phyloP scores from a whole-genome alignment of 176 grass and related monocot species.

The Cenchrus purpureus region DNA sequence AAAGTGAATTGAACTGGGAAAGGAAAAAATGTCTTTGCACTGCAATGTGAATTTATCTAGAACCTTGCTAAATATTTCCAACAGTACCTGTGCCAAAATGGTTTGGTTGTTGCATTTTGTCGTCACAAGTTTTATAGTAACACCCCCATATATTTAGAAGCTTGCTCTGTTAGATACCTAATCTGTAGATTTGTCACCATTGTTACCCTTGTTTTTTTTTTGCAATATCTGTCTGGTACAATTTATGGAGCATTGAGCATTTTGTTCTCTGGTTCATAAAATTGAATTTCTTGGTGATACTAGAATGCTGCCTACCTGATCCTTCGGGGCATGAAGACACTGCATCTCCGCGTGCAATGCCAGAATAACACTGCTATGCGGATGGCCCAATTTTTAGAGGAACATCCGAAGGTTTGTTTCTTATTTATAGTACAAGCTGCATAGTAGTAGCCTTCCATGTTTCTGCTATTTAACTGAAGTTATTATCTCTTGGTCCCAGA shows the following conservation, averaged over 20 bases:
- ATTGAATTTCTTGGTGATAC: slow-evolving; percentile 26
- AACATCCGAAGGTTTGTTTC: slow-evolving; percentile 80
- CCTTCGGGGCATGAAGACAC: slow-evolving; percentile 95
- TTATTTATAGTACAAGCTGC: background rate
- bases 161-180: background rate
- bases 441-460: background rate
- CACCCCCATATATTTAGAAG: background rate
- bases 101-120: slow-evolving; percentile 9
- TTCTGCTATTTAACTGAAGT: slow-evolving; percentile 20
- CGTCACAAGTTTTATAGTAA: background rate
- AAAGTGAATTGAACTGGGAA: slow-evolving; percentile 4
- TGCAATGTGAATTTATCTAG: slow-evolving; percentile 15
- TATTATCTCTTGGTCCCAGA: slow-evolving; percentile 50
- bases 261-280: slow-evolving; percentile 14
- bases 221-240: slow-evolving; percentile 11
- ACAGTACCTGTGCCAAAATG: background rate
- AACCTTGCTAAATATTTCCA: background rate
- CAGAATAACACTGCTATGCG: slow-evolving; percentile 90
- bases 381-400: slow-evolving; percentile 99
- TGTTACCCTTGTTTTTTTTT: background rate
- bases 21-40: background rate
- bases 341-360: slow-evolving; percentile 95
- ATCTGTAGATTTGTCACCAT: background rate
- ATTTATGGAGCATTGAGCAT: background rate
- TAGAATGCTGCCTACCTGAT: slow-evolving; percentile 99